phyloP scores from a whole-genome alignment of 345 rosid species.

The Ailanthus altissimus region DNA sequence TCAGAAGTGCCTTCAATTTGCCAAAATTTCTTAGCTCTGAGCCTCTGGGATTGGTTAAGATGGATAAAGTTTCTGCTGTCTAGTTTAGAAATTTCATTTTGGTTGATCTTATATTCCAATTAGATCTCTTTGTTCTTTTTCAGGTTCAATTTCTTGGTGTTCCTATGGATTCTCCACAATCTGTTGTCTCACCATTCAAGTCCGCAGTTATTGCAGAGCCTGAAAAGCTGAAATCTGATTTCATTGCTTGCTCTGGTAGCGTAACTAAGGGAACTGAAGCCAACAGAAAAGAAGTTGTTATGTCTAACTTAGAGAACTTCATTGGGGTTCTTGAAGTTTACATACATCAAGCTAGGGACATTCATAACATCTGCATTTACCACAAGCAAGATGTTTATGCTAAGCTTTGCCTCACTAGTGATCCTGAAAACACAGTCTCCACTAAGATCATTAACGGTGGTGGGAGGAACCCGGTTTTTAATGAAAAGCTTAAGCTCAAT shows the following conservation, averaged over 20 bases:
- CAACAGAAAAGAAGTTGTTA: slow-evolving; percentile 37
- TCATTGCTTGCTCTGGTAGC: slow-evolving; percentile 40
- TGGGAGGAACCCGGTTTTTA: slow-evolving; percentile 95
- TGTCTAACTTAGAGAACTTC: slow-evolving; percentile 39
- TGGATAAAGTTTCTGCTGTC: not conserved
- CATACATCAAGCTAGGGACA: slow-evolving; percentile 93
- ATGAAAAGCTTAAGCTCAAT: slow-evolving; percentile 65
- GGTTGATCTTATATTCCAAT: slow-evolving; percentile 11
- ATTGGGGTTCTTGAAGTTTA: slow-evolving; percentile 73
- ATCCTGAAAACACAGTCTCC: slow-evolving; percentile 74
- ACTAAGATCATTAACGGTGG: slow-evolving; percentile 98
- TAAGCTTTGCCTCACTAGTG: slow-evolving; percentile 84
- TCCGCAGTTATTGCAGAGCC: slow-evolving; percentile 47
- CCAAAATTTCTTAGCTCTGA: not conserved
- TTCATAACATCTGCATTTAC: slow-evolving; percentile 98
- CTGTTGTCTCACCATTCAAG: slow-evolving; percentile 91
- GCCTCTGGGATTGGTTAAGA: not conserved
- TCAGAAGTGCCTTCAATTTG: slow-evolving; percentile 15
- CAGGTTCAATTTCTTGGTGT: slow-evolving; percentile 34
- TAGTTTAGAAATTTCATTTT: slow-evolving; percentile 6
- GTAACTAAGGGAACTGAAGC: slow-evolving; percentile 42
- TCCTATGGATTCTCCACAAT: slow-evolving; percentile 92
- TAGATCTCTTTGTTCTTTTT: slow-evolving; percentile 28
- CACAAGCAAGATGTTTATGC: slow-evolving; percentile 99
- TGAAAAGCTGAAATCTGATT: slow-evolving; percentile 55